Evolutionary conservation across 768 basidiomycete genomes (phyloP).

Genomic region (Pulveroboletus frians): DNA sequence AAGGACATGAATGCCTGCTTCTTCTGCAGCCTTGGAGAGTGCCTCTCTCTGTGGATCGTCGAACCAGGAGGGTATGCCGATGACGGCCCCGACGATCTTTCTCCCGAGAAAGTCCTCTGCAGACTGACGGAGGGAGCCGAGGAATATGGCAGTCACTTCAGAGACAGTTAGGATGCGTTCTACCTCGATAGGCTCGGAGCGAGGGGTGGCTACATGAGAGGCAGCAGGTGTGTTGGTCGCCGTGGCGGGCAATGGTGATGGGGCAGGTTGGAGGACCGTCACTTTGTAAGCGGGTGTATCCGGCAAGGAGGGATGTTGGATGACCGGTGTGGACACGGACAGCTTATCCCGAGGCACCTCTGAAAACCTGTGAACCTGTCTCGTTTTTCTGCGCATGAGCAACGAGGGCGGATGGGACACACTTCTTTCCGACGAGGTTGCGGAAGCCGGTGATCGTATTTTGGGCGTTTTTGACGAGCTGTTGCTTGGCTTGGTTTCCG

Average conservation of each 20-base stretch:
- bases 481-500: slow-evolving; percentile 89
- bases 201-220: slow-evolving; percentile 65
- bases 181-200: slow-evolving; percentile 60
- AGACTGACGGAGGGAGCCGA: slow-evolving; percentile 76
- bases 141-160: slow-evolving; percentile 82
- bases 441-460: slow-evolving; percentile 97
- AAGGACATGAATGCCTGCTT: slow-evolving; percentile 78
- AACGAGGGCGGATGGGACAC: slow-evolving; percentile 17
- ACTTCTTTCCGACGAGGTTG: slow-evolving; percentile 91
- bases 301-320: slow-evolving; percentile 66
- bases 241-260: slow-evolving; percentile 58
- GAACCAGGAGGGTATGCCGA: slow-evolving; percentile 78
- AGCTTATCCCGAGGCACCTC: slow-evolving; percentile 55
- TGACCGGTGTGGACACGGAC: slow-evolving; percentile 60
- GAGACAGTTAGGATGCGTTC: slow-evolving; percentile 74
- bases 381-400: background rate
- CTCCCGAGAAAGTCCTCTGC: slow-evolving; percentile 89
- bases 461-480: slow-evolving; percentile 89
- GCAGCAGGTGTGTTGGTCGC: slow-evolving; percentile 56
- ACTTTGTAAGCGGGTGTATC: slow-evolving; percentile 84
- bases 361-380: slow-evolving; percentile 55
- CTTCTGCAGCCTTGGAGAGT: slow-evolving; percentile 65
- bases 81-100: slow-evolving; percentile 72
- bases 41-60: slow-evolving; percentile 62
- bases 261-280: slow-evolving; percentile 71